Conservation (phyloP, 345 rosid genomes). For the Adansonia digitata region DNA sequence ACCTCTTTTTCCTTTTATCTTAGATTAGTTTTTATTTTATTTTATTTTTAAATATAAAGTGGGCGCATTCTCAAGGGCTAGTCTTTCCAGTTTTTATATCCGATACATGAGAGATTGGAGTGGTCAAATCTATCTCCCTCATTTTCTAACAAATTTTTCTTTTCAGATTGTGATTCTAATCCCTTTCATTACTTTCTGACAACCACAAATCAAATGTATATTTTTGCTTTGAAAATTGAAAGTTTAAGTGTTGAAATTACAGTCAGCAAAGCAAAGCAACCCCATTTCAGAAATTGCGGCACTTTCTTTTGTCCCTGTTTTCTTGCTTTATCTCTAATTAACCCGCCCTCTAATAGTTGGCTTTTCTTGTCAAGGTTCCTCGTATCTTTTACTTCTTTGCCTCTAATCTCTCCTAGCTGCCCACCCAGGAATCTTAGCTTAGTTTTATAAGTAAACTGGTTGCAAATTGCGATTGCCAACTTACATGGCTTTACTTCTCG, state of each 20-base stretch:
- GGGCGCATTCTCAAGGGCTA: slow-evolving; percentile 4
- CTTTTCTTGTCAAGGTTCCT: too few species aligned
- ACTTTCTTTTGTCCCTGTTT: background rate
- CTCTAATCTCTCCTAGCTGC: too few species aligned
- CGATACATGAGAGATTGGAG: background rate
- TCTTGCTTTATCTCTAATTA: background rate
- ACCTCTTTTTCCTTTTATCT: background rate
- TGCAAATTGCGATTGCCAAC: too few species aligned
- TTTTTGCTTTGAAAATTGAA: background rate
- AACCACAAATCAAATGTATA: background rate
- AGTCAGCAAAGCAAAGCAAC: background rate
- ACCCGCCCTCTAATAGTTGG: too few species aligned
- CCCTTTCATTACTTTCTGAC: background rate
- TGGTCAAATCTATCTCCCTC: background rate
- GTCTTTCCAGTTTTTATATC: slow-evolving; percentile 12
- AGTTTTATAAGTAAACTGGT: too few species aligned
- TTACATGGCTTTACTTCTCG: too few species aligned
- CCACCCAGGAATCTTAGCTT: too few species aligned
- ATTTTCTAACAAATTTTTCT: background rate
- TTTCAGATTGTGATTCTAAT: background rate
- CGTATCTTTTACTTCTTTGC: too few species aligned
- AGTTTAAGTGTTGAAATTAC: background rate
- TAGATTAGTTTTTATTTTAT: background rate
- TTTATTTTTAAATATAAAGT: background rate
- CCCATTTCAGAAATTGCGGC: background rate